Percentiles rank a stretch among this genome's conserved stretches.
Conservation (phyloP, 495 filamentous ascomycete genomes). For the Hypoxylon lienhwacheense region DNA sequence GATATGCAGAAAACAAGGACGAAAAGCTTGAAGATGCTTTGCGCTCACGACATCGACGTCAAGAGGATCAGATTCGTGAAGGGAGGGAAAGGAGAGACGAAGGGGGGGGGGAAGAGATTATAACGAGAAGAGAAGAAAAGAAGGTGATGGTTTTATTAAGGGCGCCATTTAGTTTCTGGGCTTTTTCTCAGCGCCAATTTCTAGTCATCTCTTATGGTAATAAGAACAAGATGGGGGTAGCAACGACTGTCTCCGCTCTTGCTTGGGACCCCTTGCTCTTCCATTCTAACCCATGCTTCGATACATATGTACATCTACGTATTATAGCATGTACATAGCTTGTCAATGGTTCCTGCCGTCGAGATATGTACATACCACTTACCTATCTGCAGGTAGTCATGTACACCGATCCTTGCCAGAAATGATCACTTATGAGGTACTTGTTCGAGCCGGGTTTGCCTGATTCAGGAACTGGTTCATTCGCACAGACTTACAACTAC, state of each 20-base stretch:
- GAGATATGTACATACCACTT: background rate
- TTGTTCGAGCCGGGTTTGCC: constrained; percentile 4
- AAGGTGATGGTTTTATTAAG: constrained; percentile 40
- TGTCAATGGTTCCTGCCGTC: no score
- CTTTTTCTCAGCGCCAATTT: constrained; percentile 33
- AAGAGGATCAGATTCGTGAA: constrained; percentile 48
- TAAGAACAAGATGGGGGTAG: constrained; percentile 26
- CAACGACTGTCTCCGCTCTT: constrained; percentile 27
- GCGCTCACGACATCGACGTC: constrained; percentile 53
- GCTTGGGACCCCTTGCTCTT: constrained; percentile 21
- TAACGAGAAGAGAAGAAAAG: constrained; percentile 33
- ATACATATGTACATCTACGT: no score
- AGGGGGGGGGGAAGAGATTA: constrained; percentile 30
- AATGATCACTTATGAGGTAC: constrained; percentile 23
- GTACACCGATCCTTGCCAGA: constrained; percentile 30
- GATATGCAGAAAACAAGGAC: constrained; percentile 50
- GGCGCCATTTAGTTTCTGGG: constrained; percentile 34
- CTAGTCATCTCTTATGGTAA: constrained; percentile 33
- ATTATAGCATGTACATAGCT: no score
- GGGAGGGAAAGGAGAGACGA: constrained; percentile 45
- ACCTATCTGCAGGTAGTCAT: constrained; percentile 22
- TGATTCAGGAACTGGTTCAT: constrained; percentile 4
- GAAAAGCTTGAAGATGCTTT: constrained; percentile 58
- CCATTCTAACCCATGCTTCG: no score
- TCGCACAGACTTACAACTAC: constrained; percentile 17